Percentiles rank a stretch among this genome's conserved stretches.
These are phyloP conservation scores for Rossbeevera mucosa DNA, from an alignment of 768 basidiomycete genomes.

Conservation along the genomic window DNA sequence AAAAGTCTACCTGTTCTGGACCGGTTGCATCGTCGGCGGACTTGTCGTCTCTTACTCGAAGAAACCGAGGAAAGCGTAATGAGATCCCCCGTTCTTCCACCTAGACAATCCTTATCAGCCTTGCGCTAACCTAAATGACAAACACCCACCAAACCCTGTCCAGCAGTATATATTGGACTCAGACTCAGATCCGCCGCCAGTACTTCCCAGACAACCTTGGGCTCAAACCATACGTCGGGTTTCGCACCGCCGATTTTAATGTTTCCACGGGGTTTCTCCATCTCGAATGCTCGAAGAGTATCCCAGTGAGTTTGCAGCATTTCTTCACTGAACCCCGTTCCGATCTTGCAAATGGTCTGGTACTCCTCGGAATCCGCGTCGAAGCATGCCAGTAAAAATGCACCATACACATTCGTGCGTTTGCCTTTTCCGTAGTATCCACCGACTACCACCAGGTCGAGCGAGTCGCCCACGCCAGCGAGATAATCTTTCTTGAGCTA, in stretches of 20 bases:
- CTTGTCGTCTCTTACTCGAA: constrained; percentile 92
- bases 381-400: constrained; percentile 96
- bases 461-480: constrained; percentile 92
- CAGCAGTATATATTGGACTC: constrained; percentile 95
- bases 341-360: constrained; percentile 98
- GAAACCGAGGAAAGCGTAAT: constrained; percentile 92
- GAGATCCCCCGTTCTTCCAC: constrained; percentile 91
- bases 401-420: constrained; percentile 95
- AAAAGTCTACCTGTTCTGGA: constrained; percentile 71
- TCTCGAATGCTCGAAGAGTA: constrained; percentile 75
- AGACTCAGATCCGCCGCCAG: constrained; percentile 94
- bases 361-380: constrained; percentile 91
- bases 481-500: constrained; percentile 99
- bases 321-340: constrained; percentile 97
- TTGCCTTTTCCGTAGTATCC: constrained; percentile 98
- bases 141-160: constrained; percentile 73
- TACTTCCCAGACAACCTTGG: constrained; percentile 97
- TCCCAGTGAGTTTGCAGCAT: constrained; percentile 74
- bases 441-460: constrained; percentile 96
- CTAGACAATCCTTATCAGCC: constrained; percentile 34
- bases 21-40: constrained; percentile 86
- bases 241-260: constrained; percentile 90
- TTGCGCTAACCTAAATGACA: not conserved
- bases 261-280: constrained; percentile 67
- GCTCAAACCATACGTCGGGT: constrained; percentile 98